phyloP scores from a whole-genome alignment of 768 basidiomycete species.

The Hypholoma sublateritium region DNA sequence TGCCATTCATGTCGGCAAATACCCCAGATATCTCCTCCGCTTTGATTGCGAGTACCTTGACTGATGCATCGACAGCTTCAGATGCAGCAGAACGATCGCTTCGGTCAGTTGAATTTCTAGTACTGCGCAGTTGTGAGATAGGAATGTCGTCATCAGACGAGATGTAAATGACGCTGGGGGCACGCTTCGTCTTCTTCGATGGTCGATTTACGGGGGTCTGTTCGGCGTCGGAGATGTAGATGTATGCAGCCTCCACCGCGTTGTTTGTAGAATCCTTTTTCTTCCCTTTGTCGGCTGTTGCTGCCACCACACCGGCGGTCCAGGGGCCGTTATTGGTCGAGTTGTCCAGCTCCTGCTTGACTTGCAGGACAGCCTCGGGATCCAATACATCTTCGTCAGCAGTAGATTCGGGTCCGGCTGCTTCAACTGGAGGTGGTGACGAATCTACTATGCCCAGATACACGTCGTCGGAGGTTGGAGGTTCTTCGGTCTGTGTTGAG shows the following conservation, averaged over 20 bases:
- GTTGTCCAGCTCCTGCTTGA: neutral
- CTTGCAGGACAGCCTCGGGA: neutral
- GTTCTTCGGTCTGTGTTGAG: neutral
- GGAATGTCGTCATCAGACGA: slow-evolving; percentile 11
- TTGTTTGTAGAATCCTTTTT: neutral
- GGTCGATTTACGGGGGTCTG: neutral
- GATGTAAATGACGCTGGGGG: slow-evolving; percentile 10
- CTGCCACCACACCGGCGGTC: neutral
- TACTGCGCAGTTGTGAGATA: neutral
- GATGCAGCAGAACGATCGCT: neutral
- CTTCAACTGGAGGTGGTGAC: neutral
- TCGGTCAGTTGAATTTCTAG: neutral
- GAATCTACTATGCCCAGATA: neutral
- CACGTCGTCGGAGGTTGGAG: neutral
- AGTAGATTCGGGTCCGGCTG: neutral
- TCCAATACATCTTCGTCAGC: neutral
- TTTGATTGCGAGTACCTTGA: neutral
- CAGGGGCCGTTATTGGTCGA: neutral
- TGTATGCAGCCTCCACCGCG: neutral
- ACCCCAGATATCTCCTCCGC: neutral
- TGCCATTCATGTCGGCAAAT: neutral
- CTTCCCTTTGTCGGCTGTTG: neutral
- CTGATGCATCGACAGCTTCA: neutral
- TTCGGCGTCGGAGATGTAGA: neutral
- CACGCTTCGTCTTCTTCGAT: neutral